Base-by-base conservation (phyloP, 257 asterid genomes). In the Nicotiana noctiflora region DNA sequence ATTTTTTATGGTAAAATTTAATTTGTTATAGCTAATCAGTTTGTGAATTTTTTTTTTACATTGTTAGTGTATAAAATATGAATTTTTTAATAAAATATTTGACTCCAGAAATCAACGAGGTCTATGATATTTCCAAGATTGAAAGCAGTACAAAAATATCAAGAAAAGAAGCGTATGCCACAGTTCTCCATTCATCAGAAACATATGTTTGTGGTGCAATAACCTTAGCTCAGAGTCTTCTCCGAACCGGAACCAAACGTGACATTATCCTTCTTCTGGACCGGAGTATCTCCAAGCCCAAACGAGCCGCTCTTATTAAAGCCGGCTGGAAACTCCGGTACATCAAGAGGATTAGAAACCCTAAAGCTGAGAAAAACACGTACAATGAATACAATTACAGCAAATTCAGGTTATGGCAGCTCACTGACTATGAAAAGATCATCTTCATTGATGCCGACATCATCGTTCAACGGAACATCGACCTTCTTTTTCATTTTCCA, bases 121-220 rank as follows among this genome's bases (percentile, higher is more conserved):
- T 87, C 15, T 90, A 86, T 77, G 97, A 92, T 21, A 53, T 83
- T 0, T 86, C 97, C 15, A 87, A 87, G 80, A 53, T 94, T 25
- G 78, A 82, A 55, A 29, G 79, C 25, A 25, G 21, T 7, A 60
- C 83, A 21, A 85, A 80, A 11, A 53, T 79, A 0, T 37, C 75
- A 21, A 84, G 74, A 31, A 86, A 90, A 65, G 95, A 92, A 87
- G 98, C 97, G 49, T 94, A 92, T 51, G 97, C 96, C 62, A 89
- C 97, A 0, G 96, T 94, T 8, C 92, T 94, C 82, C 98, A 94
- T 77, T 94, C 97, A 29, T 86, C 95, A 0, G 94, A 92, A 31
- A 79, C 93, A 51, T 94, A 94, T 68, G 97, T 94, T 2, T 94
- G 98, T 80, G 98, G 98, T 19, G 97, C 97, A 17, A 88, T 94